Conservation (phyloP, 225 moss, liverwort and hornwort species). For the Bryoerythrophyllum caledonicum region DNA sequence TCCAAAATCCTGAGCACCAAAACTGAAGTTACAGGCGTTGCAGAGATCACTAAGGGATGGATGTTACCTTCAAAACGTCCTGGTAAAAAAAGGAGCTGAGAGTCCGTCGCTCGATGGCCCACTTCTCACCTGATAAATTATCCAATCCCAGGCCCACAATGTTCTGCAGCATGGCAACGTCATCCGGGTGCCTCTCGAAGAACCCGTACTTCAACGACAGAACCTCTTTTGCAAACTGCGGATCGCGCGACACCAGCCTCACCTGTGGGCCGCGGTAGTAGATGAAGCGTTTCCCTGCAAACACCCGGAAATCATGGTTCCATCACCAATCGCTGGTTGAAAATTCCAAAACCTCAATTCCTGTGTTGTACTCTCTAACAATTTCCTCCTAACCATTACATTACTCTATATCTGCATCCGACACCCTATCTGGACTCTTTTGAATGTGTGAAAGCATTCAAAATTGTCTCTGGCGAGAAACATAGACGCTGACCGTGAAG, state of each 20-base stretch:
- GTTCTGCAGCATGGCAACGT: constrained; percentile 29
- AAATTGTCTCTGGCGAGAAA: background rate
- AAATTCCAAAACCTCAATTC: background rate
- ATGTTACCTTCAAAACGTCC: constrained; percentile 50
- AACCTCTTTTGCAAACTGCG: constrained; percentile 52
- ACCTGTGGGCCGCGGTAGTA: constrained; percentile 56
- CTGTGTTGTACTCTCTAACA: background rate
- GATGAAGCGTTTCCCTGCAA: constrained; percentile 52
- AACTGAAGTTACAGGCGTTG: too few species aligned
- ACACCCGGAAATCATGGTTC: constrained; percentile 8
- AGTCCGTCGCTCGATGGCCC: constrained; percentile 54
- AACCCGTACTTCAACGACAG: constrained; percentile 39
- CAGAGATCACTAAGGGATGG: background rate
- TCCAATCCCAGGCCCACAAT: constrained; percentile 50
- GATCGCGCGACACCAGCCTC: constrained; percentile 49
- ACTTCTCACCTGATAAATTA: constrained; percentile 45
- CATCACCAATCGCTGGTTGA: background rate
- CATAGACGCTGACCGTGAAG: background rate
- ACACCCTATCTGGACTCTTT: too few species aligned
- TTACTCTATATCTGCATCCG: background rate
- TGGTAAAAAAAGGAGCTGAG: constrained; percentile 56
- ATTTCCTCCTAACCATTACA: background rate
- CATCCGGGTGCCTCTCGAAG: constrained; percentile 41
- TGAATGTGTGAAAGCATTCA: background rate
- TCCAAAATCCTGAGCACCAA: too few species aligned